Conservation (phyloP, 441 rosid genomes). For the Bruguiera hainesii region DNA sequence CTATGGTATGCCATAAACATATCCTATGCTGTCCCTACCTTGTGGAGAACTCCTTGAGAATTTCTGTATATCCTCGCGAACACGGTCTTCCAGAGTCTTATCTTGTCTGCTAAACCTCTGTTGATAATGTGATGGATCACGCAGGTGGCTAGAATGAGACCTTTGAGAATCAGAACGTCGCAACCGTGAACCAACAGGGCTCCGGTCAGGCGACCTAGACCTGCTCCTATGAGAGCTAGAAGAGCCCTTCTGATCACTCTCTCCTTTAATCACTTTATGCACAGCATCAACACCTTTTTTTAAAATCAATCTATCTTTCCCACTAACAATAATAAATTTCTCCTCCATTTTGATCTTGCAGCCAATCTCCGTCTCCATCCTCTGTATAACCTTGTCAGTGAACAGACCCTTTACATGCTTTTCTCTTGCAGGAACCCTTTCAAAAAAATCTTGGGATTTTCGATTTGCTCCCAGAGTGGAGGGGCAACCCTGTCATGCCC, state of each 20-base stretch:
- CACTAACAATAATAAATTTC: constrained; percentile 89
- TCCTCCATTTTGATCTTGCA: constrained; percentile 93
- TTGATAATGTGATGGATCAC: constrained; percentile 58
- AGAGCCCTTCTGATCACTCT: constrained; percentile 57
- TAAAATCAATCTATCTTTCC: constrained; percentile 85
- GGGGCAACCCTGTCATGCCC: constrained; percentile 74
- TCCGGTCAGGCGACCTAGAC: constrained; percentile 74
- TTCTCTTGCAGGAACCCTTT: constrained; percentile 93
- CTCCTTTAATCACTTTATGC: constrained; percentile 74
- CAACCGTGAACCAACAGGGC: constrained; percentile 59
- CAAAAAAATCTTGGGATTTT: constrained; percentile 88
- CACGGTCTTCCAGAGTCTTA: constrained; percentile 58
- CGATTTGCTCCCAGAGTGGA: constrained; percentile 94
- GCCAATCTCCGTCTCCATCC: constrained; percentile 75
- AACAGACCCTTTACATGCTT: constrained; percentile 68
- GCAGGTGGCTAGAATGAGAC: constrained; percentile 45
- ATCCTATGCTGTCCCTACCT: constrained; percentile 93
- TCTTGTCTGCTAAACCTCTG: constrained; percentile 67
- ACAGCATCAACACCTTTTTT: constrained; percentile 97
- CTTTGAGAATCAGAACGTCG: constrained; percentile 64
- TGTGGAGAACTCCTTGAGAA: constrained; percentile 82
- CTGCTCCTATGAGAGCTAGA: constrained; percentile 66
- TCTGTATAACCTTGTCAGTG: constrained; percentile 70
- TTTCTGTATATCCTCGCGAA: constrained; percentile 66
- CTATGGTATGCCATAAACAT: constrained; percentile 53